Evolutionary conservation across 139 green algal species (phyloP), one percentile per base, ranked within the genome.

Genomic region (Micractinium sp.): DNA sequence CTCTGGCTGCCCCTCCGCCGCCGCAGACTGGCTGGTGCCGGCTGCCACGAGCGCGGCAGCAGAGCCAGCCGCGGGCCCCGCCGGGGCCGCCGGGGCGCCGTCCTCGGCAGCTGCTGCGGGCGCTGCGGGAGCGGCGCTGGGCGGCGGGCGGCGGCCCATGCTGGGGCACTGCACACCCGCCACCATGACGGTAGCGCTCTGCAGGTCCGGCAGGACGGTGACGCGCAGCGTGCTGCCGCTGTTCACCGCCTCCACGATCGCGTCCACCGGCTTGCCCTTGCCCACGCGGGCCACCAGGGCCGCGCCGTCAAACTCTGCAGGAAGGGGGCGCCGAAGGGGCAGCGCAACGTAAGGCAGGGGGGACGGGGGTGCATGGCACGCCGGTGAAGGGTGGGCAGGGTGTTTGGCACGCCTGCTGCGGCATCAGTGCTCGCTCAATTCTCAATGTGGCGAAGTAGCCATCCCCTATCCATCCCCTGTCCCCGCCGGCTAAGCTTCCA

Each of bases 221-320:
- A 98, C 91, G 56, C 95, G 93, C 83, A 99, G 81, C 13, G 77
- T 95, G 92, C 91, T 92, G 73, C 97, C 97, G 73, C 96, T 96
- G 74, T 94, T 89, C 60, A 98, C 96, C 23, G 85, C 86, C 85
- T 99, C 97, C 86, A 99, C 97, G 47, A 99, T 94, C 0, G 92
- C 96, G 16, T 93, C 87, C 81, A 98, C 88, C 12, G 91, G 89
- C 81, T 95, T 95, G 91, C 96, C 96, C 91, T 97, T 98, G 92
- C 96, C 95, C n/a, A 94, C 86, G 22, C 35, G 86, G 1, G 92
- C 61, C 76, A 99, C 89, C 78, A 97, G 61, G 47, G 35, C 88
- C 71, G 93, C 63, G 33, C 91, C 95, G 75, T 96, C 92, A 73
- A 95, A 93, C 33, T 85, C 93, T 86, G 85, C 80, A 73, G 47